A percentile compares a stretch with the other conserved stretches of the same genome.
phyloP scores from a whole-genome alignment of 2,329 filamentous ascomycete species.

The Dryadomyces quercus-mongolicae region DNA sequence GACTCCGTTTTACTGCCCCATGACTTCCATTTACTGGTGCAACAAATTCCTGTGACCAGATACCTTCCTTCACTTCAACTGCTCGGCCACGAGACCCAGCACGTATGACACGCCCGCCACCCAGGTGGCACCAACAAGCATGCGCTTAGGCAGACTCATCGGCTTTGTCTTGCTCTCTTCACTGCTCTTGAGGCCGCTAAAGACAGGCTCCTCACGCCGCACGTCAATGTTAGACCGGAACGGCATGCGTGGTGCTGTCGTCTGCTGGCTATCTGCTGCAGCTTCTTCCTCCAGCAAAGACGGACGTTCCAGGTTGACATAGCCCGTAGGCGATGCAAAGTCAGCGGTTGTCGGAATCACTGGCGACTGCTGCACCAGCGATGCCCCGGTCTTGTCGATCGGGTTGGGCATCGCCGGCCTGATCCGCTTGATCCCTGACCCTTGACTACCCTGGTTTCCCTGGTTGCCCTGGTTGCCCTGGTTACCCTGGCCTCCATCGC shows the following conservation, averaged over 20 bases:
- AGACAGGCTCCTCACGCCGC: conserved; percentile 33
- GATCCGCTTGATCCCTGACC: conserved; percentile 11
- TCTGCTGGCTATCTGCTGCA: background rate
- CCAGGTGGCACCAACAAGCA: conserved; percentile 40
- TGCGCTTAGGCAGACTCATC: conserved; percentile 28
- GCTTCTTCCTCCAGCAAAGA: conserved; percentile 14
- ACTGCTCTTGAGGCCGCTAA: conserved; percentile 24
- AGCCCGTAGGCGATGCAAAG: conserved; percentile 54
- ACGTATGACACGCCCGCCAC: conserved; percentile 45
- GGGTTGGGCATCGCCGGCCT: conserved; percentile 30
- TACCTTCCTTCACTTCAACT: conserved; percentile 24
- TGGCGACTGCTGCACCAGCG: conserved; percentile 4
- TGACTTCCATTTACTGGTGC: background rate
- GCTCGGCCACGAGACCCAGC: conserved; percentile 46
- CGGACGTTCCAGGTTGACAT: conserved; percentile 45
- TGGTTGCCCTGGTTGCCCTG: too few species aligned
- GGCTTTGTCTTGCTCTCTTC: conserved; percentile 4
- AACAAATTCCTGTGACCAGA: background rate
- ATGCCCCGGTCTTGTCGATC: conserved; percentile 40
- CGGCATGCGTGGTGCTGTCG: background rate
- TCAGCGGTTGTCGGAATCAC: conserved; percentile 35
- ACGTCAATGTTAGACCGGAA: conserved; percentile 32
- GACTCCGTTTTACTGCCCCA: background rate
- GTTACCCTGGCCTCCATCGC: too few species aligned
- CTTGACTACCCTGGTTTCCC: too few species aligned